Evolutionary conservation across 192 early-diverging fungal genomes (phyloP).

Genomic region (Coemansia sp.): DNA sequence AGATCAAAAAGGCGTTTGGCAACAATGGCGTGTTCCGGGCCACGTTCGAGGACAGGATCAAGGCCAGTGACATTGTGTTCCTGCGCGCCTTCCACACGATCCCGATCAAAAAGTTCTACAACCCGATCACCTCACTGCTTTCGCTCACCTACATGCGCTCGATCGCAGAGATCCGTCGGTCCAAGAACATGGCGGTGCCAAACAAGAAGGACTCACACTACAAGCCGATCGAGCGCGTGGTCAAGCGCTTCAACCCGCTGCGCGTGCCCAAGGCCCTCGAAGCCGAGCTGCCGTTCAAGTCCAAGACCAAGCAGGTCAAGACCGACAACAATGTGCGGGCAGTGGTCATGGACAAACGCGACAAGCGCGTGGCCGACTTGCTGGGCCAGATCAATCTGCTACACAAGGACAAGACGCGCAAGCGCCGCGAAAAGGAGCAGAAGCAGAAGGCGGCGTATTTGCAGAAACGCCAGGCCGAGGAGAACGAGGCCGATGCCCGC

Average conservation of each 20-base stretch:
- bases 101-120: slow-evolving; percentile 94
- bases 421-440: slow-evolving; percentile 58
- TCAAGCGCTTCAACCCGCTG: slow-evolving; percentile 77
- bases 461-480: slow-evolving; percentile 54
- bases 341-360: slow-evolving; percentile 85
- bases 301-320: slow-evolving; percentile 70
- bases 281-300: slow-evolving; percentile 80
- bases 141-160: slow-evolving; percentile 87
- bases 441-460: slow-evolving; percentile 52
- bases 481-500: slow-evolving; percentile 51
- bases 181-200: slow-evolving; percentile 59
- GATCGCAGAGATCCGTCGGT: slow-evolving; percentile 78
- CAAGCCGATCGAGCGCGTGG: slow-evolving; percentile 74
- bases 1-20: slow-evolving; percentile 89
- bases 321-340: slow-evolving; percentile 56
- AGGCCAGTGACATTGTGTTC: slow-evolving; percentile 98
- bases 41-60: slow-evolving; percentile 96
- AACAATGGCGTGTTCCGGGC: slow-evolving; percentile 93
- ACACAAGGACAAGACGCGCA: slow-evolving; percentile 71
- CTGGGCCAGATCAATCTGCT: slow-evolving; percentile 75
- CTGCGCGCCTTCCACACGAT: slow-evolving; percentile 95
- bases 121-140: slow-evolving; percentile 92
- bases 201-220: slow-evolving; percentile 84
- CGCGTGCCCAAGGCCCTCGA: slow-evolving; percentile 77
- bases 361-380: slow-evolving; percentile 78